Evolutionary conservation across 2,329 filamentous ascomycete species (phyloP).

Genomic region (Amphichorda felina): DNA sequence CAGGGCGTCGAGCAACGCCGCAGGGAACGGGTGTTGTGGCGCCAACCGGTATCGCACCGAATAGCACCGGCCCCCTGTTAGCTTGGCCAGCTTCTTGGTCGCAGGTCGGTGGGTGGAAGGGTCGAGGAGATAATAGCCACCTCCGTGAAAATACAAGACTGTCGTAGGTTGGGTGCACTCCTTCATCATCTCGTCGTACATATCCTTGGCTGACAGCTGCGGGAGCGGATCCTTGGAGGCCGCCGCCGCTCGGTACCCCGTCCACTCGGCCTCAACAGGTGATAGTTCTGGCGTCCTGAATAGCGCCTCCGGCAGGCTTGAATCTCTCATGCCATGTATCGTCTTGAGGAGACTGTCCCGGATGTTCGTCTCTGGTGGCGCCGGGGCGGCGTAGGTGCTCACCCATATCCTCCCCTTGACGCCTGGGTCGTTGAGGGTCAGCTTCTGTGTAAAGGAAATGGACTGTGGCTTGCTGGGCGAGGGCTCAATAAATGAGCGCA

Average conservation of each 20-base stretch:
- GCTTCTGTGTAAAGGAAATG: constrained; percentile 50
- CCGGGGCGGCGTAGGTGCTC: constrained; percentile 52
- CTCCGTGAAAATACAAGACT: constrained; percentile 65
- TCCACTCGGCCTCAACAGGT: constrained; percentile 64
- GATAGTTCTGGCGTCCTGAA: constrained; percentile 35
- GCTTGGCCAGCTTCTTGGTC: constrained; percentile 49
- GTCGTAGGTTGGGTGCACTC: constrained; percentile 54
- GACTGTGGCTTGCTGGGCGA: constrained; percentile 30
- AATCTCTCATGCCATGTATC: constrained; percentile 24
- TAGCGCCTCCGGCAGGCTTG: constrained; percentile 2
- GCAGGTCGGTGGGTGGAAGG: constrained; percentile 52
- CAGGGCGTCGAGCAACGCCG: constrained; percentile 61
- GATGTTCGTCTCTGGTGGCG: constrained; percentile 42
- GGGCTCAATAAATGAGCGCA: constrained; percentile 51
- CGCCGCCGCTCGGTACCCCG: constrained; percentile 51
- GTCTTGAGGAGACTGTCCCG: constrained; percentile 45
- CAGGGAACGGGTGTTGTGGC: constrained; percentile 64
- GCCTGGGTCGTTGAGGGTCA: constrained; percentile 49
- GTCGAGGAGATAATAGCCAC: constrained; percentile 63
- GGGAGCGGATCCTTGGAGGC: constrained; percentile 37
- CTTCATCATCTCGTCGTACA: constrained; percentile 54
- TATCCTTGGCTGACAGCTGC: constrained; percentile 46
- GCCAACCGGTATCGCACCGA: constrained; percentile 64
- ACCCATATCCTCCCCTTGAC: constrained; percentile 78
- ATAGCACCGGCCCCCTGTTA: constrained; percentile 57